phyloP scores from a whole-genome alignment of 768 basidiomycete genomes.

The Boletus rubroflammeus region DNA sequence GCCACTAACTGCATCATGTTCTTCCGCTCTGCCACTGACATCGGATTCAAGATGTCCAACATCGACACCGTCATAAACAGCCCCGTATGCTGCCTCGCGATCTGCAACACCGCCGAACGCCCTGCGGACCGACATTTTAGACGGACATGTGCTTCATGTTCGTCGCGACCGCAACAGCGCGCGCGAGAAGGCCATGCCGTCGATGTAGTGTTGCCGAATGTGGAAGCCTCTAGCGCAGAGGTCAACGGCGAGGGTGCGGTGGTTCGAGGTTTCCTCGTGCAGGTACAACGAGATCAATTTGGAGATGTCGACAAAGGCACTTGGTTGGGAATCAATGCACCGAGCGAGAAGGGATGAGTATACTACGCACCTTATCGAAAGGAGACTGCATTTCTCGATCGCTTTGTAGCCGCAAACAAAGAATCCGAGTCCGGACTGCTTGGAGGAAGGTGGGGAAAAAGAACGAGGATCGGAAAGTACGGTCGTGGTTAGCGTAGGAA shows the following conservation, averaged over 20 bases:
- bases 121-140: no score
- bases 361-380: constrained; percentile 60
- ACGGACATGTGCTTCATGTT: no score
- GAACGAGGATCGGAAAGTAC: constrained; percentile 3
- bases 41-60: no score
- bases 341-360: neutral
- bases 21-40: no score
- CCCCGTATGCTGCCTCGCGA: no score
- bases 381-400: constrained; percentile 69
- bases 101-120: no score
- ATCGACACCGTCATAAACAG: no score
- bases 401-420: constrained; percentile 83
- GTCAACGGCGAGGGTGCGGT: constrained; percentile 78
- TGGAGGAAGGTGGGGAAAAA: constrained; percentile 31
- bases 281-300: constrained; percentile 78
- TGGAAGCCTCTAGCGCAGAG: constrained; percentile 87
- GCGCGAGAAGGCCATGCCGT: constrained; percentile 58
- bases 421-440: constrained; percentile 62
- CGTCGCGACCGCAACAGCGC: no score
- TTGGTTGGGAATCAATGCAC: constrained; percentile 27
- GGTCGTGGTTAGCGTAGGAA: neutral
- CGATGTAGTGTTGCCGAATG: constrained; percentile 91
- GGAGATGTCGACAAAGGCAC: constrained; percentile 77
- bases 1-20: no score
- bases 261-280: constrained; percentile 61